Evolutionary conservation across 192 early-diverging fungal species (phyloP).

Genomic region (Gaertneriomyces semiglobifer): DNA sequence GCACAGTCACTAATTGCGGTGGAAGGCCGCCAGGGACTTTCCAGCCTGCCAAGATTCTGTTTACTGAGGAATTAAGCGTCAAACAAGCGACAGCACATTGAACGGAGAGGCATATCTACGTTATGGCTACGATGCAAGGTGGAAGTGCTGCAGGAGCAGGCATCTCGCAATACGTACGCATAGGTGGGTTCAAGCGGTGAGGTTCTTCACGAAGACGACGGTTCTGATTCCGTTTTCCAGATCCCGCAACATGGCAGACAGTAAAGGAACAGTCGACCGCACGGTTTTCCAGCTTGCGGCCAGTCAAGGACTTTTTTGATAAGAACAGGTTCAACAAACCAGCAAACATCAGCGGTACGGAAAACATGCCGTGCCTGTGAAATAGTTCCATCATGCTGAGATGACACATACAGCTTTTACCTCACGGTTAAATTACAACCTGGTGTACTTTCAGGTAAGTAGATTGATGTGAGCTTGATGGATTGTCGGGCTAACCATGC

Average conservation of each 20-base stretch:
- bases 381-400: not conserved
- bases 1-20: no score
- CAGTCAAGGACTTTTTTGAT: conserved; percentile 41
- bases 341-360: conserved; percentile 13
- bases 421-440: conserved; percentile 36
- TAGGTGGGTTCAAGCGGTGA: not conserved
- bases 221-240: not conserved
- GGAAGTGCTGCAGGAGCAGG: not conserved
- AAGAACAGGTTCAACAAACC: conserved; percentile 32
- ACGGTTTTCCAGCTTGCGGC: conserved; percentile 30
- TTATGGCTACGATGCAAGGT: no score
- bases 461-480: not conserved
- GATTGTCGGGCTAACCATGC: not conserved
- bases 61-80: no score
- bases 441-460: conserved; percentile 37
- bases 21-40: no score
- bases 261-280: conserved; percentile 25
- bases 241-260: conserved; percentile 25
- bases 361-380: not conserved
- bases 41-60: no score
- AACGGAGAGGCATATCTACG: no score
- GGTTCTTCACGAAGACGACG: not conserved
- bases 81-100: no score
- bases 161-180: conserved; percentile 5
- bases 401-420: conserved; percentile 20